Conservation (phyloP, 306 rosid species). For the Quercus engelmannii region DNA sequence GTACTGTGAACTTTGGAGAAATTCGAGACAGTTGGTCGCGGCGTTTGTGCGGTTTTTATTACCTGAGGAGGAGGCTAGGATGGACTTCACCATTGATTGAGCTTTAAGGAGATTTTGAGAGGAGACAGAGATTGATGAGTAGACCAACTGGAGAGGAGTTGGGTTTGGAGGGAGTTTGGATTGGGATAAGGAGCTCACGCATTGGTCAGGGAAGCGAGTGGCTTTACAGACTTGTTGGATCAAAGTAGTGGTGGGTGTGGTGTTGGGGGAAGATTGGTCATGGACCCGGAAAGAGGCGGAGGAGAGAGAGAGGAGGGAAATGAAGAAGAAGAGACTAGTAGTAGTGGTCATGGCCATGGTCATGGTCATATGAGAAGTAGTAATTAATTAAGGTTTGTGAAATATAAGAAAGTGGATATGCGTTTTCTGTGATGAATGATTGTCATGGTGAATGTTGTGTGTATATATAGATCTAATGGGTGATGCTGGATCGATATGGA, state of each 20-base stretch:
- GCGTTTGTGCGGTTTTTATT: conserved; percentile 61
- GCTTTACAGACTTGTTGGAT: conserved; percentile 62
- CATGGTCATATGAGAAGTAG: conserved; percentile 15
- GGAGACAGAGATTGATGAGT: conserved; percentile 44
- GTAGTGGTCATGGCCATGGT: conserved; percentile 40
- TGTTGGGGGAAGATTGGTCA: neutral
- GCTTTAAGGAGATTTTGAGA: conserved; percentile 48
- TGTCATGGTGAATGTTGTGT: conserved; percentile 9
- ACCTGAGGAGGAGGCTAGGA: conserved; percentile 36
- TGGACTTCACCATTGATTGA: conserved; percentile 41
- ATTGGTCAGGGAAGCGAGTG: conserved; percentile 65
- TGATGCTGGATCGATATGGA: no score
- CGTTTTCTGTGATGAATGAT: conserved; percentile 16
- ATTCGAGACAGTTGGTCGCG: conserved; percentile 52
- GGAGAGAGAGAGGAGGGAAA: conserved; percentile 38
- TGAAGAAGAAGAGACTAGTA: conserved; percentile 19
- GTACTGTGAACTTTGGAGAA: conserved; percentile 40
- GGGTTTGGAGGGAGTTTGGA: conserved; percentile 33
- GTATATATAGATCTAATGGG: neutral
- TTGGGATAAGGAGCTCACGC: conserved; percentile 42
- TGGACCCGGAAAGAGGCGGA: conserved; percentile 26
- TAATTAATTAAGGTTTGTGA: conserved; percentile 15
- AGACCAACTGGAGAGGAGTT: conserved; percentile 38
- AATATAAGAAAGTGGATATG: neutral
- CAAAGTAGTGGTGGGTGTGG: neutral